These are phyloP conservation scores for Dactylis glomerata DNA, from an alignment of 176 grass and related monocot species.

Conservation along the genomic window DNA sequence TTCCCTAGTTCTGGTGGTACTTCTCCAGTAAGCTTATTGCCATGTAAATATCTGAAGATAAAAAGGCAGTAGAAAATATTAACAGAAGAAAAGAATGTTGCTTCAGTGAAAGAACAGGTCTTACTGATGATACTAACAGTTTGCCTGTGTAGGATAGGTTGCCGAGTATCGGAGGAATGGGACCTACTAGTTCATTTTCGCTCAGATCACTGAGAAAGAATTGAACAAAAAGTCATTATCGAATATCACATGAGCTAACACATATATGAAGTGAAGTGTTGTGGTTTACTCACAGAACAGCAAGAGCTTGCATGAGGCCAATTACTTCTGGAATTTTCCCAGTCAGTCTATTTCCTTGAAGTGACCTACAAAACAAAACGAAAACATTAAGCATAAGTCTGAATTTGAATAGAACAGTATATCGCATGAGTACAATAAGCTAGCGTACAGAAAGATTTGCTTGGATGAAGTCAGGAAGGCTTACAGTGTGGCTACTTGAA, in stretches of 20 bases:
- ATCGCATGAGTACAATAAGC: background rate
- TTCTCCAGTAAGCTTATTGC: conserved; percentile 83
- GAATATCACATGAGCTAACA: background rate
- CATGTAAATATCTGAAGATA: conserved; percentile 76
- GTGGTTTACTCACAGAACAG: conserved; percentile 79
- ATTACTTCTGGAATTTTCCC: conserved; percentile 98
- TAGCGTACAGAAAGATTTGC: background rate
- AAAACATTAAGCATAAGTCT: conserved; percentile 10
- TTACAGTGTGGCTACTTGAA: conserved; percentile 99
- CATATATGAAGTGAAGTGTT: background rate
- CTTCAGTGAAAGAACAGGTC: background rate
- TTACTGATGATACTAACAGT: conserved; percentile 59
- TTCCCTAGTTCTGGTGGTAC: conserved; percentile 92
- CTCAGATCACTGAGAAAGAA: conserved; percentile 71
- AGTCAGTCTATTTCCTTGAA: conserved; percentile 89
- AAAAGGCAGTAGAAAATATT: conserved; percentile 5
- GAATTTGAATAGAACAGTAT: background rate
- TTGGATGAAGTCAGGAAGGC: conserved; percentile 2
- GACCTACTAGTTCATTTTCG: conserved; percentile 80
- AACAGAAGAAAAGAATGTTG: conserved; percentile 4
- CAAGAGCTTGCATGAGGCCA: conserved; percentile 99
- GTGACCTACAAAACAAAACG: conserved; percentile 55
- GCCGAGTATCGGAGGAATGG: conserved; percentile 94
- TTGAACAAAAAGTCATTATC: background rate
- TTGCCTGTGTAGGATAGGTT: conserved; percentile 99